phyloP scores from a whole-genome alignment of 2,329 filamentous ascomycete genomes.

The Neurospora crassa region DNA sequence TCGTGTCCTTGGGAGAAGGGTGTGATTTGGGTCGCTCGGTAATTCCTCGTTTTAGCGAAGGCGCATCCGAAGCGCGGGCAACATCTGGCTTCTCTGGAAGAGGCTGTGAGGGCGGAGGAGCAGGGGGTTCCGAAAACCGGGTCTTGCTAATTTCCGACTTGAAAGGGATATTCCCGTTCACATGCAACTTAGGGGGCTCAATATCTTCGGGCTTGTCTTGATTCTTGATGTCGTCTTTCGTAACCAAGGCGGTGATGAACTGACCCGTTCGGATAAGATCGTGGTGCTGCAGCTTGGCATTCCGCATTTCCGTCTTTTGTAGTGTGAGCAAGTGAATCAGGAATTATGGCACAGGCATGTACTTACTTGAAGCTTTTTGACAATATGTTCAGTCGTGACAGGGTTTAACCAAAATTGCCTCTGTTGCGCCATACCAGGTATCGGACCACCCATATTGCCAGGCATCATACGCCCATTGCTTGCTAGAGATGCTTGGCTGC shows the following conservation, averaged over 20 bases:
- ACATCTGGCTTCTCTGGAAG: constrained; percentile 87
- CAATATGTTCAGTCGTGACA: constrained; percentile 87
- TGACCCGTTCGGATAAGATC: constrained; percentile 76
- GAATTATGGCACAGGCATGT: background rate
- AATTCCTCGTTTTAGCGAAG: constrained; percentile 63
- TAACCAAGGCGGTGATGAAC: constrained; percentile 68
- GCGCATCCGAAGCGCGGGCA: constrained; percentile 35
- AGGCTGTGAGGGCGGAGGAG: constrained; percentile 86
- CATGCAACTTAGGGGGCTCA: constrained; percentile 37
- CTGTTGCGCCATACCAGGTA: constrained; percentile 58
- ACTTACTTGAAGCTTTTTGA: constrained; percentile 75
- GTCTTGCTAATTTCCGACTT: constrained; percentile 64
- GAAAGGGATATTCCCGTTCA: constrained; percentile 45
- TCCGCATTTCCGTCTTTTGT: constrained; percentile 74
- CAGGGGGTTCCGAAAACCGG: constrained; percentile 85
- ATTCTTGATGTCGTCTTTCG: constrained; percentile 57
- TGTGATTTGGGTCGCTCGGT: constrained; percentile 63
- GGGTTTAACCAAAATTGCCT: constrained; percentile 81
- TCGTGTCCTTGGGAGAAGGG: constrained; percentile 39
- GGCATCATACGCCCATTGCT: constrained; percentile 53
- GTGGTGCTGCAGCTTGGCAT: constrained; percentile 76
- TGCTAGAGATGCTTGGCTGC: constrained; percentile 54
- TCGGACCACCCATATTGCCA: constrained; percentile 37
- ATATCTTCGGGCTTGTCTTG: constrained; percentile 39
- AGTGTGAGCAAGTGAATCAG: constrained; percentile 12